Evolutionary conservation across 1,139 yeast species (phyloP).

Genomic region (Sugiyamaella xylanicola): DNA sequence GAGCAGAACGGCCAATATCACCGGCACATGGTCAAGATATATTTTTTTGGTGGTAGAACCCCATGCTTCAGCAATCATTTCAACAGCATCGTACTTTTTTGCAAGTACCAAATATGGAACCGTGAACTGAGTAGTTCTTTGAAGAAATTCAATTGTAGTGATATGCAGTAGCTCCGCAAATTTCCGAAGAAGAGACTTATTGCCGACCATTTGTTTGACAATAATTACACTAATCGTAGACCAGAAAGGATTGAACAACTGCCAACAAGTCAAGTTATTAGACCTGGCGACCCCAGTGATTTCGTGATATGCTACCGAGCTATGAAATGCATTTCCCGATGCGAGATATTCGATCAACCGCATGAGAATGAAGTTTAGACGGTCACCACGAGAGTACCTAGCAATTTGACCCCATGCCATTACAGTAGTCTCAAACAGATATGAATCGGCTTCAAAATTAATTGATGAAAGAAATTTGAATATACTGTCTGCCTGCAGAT

Average conservation of each 20-base stretch:
- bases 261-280: constrained; percentile 47
- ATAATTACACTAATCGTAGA: constrained; percentile 71
- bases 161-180: constrained; percentile 69
- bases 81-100: constrained; percentile 62
- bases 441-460: constrained; percentile 32
- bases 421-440: constrained; percentile 65
- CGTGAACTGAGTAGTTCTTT: constrained; percentile 70
- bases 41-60: constrained; percentile 35
- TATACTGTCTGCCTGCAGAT: constrained; percentile 23
- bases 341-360: constrained; percentile 63
- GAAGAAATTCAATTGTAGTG: constrained; percentile 60
- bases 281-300: constrained; percentile 51
- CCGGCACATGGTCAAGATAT: constrained; percentile 43
- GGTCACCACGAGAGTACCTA: constrained; percentile 59
- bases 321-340: constrained; percentile 60
- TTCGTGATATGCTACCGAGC: constrained; percentile 64
- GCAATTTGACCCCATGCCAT: constrained; percentile 65
- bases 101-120: constrained; percentile 74
- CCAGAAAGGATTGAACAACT: constrained; percentile 74
- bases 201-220: constrained; percentile 53
- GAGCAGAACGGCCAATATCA: constrained; percentile 51
- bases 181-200: constrained; percentile 57
- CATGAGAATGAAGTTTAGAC: constrained; percentile 60
- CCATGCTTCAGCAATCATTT: constrained; percentile 53
- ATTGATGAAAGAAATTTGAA: constrained; percentile 28